Base-by-base conservation (phyloP, 139 green algal species). In the Mesotaenium endlicherianum region DNA sequence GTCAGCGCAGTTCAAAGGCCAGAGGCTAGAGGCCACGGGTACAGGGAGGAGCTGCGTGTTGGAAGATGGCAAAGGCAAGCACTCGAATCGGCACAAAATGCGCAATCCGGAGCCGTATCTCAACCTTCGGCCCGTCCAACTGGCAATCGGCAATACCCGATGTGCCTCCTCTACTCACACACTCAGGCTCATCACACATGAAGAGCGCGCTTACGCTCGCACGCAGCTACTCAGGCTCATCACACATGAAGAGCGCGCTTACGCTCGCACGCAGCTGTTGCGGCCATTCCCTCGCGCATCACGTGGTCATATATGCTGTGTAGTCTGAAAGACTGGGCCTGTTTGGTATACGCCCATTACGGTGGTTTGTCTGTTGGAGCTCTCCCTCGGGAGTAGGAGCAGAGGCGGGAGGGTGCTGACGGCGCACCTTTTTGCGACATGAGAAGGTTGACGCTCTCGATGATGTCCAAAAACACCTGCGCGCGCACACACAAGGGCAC, bases 401-500 rank as follows among this genome's bases (percentile, higher is more conserved):
- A 74, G 14, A 74, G 36, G 64, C 38, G 41, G 36, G 38, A 64
- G 40, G 68, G 39, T n/a, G n/a, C n/a, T n/a, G n/a, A n/a, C n/a
- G n/a, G 42, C 40, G 75, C 44, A 86, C 83, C 92, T 80, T 93
- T 94, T 72, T 72, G 89, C 40, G 87, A 93, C 92, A 95, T 93
- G n/a, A 96, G 77, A 76, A 95, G 80, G 87, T 91, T 93, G 3
- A 97, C 92, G 40, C 90, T 92, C 88, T 98, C 95, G 3, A 98
- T 87, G n/a, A 97, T 92, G 84, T 98, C 95, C 83, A 98, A 71
- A 87, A 94, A 98, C 5, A 98, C 91, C 81, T 87, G 81, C 0
- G n/a, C 53, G 31, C 53, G 1, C 53, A 64, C 53, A 2, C 53
- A 64, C 53, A 64, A 17, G 4, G 20, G 31, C 53, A 64, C 53